Conservation (phyloP, 805 yeast species). For the Candida arabinofermentans region DNA sequence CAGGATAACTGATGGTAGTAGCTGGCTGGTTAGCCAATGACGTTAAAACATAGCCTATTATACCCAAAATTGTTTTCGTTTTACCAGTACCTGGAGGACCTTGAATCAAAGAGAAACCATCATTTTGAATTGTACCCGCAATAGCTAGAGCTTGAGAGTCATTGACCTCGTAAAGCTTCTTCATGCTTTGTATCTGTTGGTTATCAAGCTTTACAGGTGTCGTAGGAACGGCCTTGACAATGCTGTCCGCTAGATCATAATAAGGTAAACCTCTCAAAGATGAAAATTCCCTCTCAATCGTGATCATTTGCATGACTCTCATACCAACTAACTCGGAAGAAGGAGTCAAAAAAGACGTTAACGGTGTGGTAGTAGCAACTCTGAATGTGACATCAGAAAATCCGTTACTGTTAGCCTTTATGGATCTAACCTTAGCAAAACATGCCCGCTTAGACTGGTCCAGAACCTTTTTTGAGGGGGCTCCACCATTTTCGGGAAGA, state of each 20-base stretch:
- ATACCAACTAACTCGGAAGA: slow-evolving; percentile 61
- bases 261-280: slow-evolving; percentile 78
- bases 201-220: slow-evolving; percentile 33
- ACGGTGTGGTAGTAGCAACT: slow-evolving; percentile 49
- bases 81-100: slow-evolving; percentile 99
- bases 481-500: slow-evolving; percentile 27
- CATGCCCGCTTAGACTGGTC: slow-evolving; percentile 44
- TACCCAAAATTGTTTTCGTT: slow-evolving; percentile 92
- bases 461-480: slow-evolving; percentile 15
- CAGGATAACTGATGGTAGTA: slow-evolving; percentile 10
- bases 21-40: slow-evolving; percentile 10
- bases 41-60: slow-evolving; percentile 73
- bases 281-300: slow-evolving; percentile 89
- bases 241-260: slow-evolving; percentile 69
- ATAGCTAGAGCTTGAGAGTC: slow-evolving; percentile 91
- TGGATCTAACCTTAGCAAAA: slow-evolving; percentile 74
- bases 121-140: slow-evolving; percentile 57
- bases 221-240: slow-evolving; percentile 63
- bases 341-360: slow-evolving; percentile 57
- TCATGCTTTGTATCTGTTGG: slow-evolving; percentile 39
- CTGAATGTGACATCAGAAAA: slow-evolving; percentile 72
- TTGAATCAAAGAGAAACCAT: slow-evolving; percentile 88
- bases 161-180: slow-evolving; percentile 58
- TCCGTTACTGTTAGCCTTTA: slow-evolving; percentile 63
- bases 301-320: slow-evolving; percentile 80